Evolutionary conservation across 805 yeast genomes (phyloP), one percentile per base, ranked within the genome.

Genomic region (Monosporozyma yasuniensis): DNA sequence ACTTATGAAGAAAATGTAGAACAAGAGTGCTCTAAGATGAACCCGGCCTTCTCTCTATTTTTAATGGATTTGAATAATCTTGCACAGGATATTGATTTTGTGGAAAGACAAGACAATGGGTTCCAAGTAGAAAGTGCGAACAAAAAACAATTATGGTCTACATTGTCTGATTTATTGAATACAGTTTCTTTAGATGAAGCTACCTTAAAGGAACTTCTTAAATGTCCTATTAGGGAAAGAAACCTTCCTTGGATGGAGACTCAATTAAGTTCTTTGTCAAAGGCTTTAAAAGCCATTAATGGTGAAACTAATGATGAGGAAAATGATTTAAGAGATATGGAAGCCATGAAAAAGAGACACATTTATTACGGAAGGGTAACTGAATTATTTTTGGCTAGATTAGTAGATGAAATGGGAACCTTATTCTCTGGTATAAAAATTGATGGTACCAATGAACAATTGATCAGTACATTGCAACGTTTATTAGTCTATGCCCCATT

Each of bases 61-160:
- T 72, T 79, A 14, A 81, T 82, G 54, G 86, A 83, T 53, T 66
- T 83, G 46, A 74, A 81, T 12, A 75, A 81, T 2, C 77, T 87
- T 35, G 76, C 81, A 12, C 79, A 79, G 3, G 91, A 85, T 52
- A 79, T 90, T 47, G 76, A 78, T 44, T 77, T 75, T 47, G 80
- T 89, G 41, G 96, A 88, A 60, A 72, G 73, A 34, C 85, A 83
- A 61, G 81, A 90, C 2, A 80, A 84, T 57, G 96, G 96, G 46
- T 66, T 88, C 16, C 96, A 90, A 66, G 83, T 90, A 6, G 83
- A 82, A 56, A 79, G 91, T 4, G 81, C 87, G 42, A 90, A 90
- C 67, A 86, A 85, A 64, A 87, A 86, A 58, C 63, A 75, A n/a
- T 70, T 89, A 22, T 83, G 81, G 73, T 78, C 76, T 44, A 89